Evolutionary conservation across 2,329 filamentous ascomycete genomes (phyloP).

Genomic region (Apiospora saccharicola): DNA sequence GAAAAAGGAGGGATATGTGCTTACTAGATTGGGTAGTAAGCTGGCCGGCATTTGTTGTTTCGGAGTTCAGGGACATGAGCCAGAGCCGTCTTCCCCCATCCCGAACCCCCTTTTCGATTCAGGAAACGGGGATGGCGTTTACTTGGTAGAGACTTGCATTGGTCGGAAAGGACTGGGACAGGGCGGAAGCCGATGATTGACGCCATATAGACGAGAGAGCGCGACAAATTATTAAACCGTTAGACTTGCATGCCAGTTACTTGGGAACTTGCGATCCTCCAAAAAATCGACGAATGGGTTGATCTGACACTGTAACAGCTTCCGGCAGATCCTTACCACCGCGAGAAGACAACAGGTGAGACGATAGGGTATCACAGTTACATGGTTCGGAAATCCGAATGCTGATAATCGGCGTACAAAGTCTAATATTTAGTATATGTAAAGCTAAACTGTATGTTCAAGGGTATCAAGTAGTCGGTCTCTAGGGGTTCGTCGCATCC

Average conservation of each 20-base stretch:
- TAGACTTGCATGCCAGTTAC: background rate
- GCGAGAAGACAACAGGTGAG: background rate
- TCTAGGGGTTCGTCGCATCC: constrained; percentile 15
- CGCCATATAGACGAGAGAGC: constrained; percentile 3
- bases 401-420: background rate
- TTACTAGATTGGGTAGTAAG: background rate
- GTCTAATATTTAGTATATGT: constrained; percentile 20
- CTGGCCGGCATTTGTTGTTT: constrained; percentile 5
- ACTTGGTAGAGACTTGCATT: constrained; percentile 11
- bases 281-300: background rate
- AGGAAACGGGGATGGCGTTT: constrained; percentile 12
- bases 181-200: background rate
- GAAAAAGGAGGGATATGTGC: background rate
- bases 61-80: constrained; percentile 16
- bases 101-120: background rate
- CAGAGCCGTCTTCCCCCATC: background rate
- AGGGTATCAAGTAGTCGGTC: constrained; percentile 23
- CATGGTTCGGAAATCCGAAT: background rate
- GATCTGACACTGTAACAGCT: background rate
- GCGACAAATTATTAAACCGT: background rate
- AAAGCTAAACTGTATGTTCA: constrained; percentile 13
- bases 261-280: background rate
- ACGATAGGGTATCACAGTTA: background rate
- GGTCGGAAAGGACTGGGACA: constrained; percentile 11
- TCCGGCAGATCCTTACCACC: background rate